phyloP scores from a whole-genome alignment of 805 yeast species.

The Ogataea chonburiensis region DNA sequence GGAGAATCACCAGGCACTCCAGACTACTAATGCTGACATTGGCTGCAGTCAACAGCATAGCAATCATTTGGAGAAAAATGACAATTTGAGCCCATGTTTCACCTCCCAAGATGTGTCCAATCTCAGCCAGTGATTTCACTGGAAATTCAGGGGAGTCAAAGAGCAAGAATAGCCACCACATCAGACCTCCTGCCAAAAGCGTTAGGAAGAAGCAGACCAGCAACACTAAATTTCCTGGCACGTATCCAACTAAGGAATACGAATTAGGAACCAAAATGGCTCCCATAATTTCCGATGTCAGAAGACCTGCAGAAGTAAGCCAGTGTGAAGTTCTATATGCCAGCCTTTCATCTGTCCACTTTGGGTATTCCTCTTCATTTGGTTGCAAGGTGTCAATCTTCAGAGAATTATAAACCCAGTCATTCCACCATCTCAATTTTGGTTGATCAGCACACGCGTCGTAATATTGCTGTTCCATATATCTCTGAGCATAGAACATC shows the following conservation, averaged over 20 bases:
- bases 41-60: slow-evolving; percentile 43
- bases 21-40: slow-evolving; percentile 39
- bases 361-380: slow-evolving; percentile 13
- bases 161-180: slow-evolving; percentile 37
- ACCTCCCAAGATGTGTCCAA: slow-evolving; percentile 41
- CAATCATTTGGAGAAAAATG: slow-evolving; percentile 40
- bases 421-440: slow-evolving; percentile 2
- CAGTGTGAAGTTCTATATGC: slow-evolving; percentile 23
- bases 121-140: slow-evolving; percentile 41
- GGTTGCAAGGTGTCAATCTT: slow-evolving; percentile 14
- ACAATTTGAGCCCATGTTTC: slow-evolving; percentile 31
- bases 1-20: slow-evolving; percentile 41
- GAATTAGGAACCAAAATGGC: slow-evolving; percentile 22
- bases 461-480: slow-evolving; percentile 19
- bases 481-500: slow-evolving; percentile 26
- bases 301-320: slow-evolving; percentile 22
- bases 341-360: slow-evolving; percentile 21
- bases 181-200: slow-evolving; percentile 40
- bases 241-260: slow-evolving; percentile 18
- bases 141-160: slow-evolving; percentile 45
- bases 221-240: slow-evolving; percentile 18
- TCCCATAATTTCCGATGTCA: slow-evolving; percentile 28
- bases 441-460: slow-evolving; percentile 11
- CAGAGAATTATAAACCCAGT: slow-evolving; percentile 11
- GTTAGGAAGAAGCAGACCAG: slow-evolving; percentile 29